Evolutionary conservation across 306 rosid genomes (phyloP), one percentile per base, ranked within the genome.

Genomic region (Prunus armeniaca): DNA sequence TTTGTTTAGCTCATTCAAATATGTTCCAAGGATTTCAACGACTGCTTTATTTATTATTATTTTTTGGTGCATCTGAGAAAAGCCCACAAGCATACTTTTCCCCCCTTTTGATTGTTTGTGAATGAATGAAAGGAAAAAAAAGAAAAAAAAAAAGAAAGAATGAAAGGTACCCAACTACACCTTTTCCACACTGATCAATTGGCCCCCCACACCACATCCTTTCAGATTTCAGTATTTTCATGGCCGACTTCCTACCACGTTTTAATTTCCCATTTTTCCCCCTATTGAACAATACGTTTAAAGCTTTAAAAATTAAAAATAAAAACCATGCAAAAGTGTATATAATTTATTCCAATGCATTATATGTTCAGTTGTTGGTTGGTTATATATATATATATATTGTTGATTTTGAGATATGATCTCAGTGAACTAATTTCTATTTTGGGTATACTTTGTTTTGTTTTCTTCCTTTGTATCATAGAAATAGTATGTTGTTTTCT

Each of bases 1-100:
- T 25, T 55, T 2, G 22, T 46, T 62, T 64, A 22, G 58, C 25
- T 73, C 32, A 75, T 84, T 88, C 85, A 82, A 86, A 78, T 11
- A 12, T 60, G 83, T 72, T 71, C 20, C 34, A 69, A 10, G 46
- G 30, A 72, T 79, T 82, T 71, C 82, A 77, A 56, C 76, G 69
- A 43, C 49, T 12, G 47, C 71, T 32, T 56, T 62, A 32, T 32
- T 52, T 30, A 28, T 28, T 28, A 28, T 28, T 28, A 28, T 32
- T 32, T 0, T 8, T 43, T 62, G 62, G 45, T 49, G 24, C 72
- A 72, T 57, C 67, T 34, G 17, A 56, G 47, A 56, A 72, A 41
- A 43, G 9, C 34, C 66, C 52, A 72, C 65, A 56, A 22, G 56
- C 55, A 72, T 46, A 79, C 66, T 47, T 47, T 64, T 24, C 0